A percentile compares a stretch with the other conserved stretches of the same genome.
These are phyloP conservation scores for Hymenoscyphus albidus DNA, from an alignment of 2,329 filamentous ascomycete genomes.

Conservation along the genomic window DNA sequence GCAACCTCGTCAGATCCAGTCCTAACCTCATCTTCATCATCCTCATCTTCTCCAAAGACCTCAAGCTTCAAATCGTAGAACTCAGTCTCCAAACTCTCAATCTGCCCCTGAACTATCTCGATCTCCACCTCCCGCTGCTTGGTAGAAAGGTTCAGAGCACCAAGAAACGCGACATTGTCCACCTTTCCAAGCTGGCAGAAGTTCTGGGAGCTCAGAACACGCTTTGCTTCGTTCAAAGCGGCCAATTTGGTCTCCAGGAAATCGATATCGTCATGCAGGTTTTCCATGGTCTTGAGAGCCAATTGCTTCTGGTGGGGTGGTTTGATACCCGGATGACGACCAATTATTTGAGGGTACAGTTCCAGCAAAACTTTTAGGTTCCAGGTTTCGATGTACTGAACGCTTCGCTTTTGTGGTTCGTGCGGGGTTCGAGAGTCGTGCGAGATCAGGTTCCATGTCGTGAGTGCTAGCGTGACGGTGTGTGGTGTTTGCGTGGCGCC, in stretches of 20 bases:
- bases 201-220: neutral
- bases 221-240: neutral
- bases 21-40: neutral
- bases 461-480: too few species aligned
- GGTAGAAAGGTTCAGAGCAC: neutral
- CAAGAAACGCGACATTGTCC: neutral
- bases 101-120: neutral
- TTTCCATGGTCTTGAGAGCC: neutral
- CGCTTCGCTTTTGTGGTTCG: too few species aligned
- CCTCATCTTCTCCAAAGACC: neutral
- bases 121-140: neutral
- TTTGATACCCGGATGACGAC: neutral
- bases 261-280: neutral
- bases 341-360: too few species aligned
- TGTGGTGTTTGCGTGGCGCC: too few species aligned
- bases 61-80: neutral
- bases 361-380: neutral
- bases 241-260: neutral
- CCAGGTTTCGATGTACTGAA: neutral
- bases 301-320: neutral
- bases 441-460: too few species aligned
- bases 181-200: neutral
- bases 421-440: too few species aligned
- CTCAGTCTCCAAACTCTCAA: neutral
- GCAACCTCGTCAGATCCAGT: too few species aligned